Evolutionary conservation across 1,139 yeast species (phyloP).

Genomic region (Suhomyces guaymorum): DNA sequence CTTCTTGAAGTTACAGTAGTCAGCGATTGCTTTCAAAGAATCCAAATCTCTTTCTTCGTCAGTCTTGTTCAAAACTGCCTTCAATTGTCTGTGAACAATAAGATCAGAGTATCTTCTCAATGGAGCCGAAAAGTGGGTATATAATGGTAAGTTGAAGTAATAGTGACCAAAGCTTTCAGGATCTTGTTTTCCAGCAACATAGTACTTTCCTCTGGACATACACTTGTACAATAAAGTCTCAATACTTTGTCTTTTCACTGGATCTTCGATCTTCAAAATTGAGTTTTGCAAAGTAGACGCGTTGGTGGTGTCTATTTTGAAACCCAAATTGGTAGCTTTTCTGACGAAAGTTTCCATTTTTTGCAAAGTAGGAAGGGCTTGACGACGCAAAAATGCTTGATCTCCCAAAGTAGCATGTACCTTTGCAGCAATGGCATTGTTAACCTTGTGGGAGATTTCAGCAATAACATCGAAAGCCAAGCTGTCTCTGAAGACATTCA

Average conservation of each 20-base stretch:
- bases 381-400: constrained; percentile 81
- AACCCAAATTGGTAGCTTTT: constrained; percentile 65
- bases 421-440: constrained; percentile 82
- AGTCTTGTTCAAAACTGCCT: constrained; percentile 52
- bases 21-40: constrained; percentile 76
- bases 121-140: constrained; percentile 94
- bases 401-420: constrained; percentile 78
- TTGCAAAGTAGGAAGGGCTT: constrained; percentile 78
- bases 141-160: constrained; percentile 77
- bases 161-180: constrained; percentile 79
- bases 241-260: constrained; percentile 66
- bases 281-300: constrained; percentile 75
- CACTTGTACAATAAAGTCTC: constrained; percentile 82
- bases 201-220: constrained; percentile 82
- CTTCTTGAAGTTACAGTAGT: constrained; percentile 91
- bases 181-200: constrained; percentile 85
- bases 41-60: constrained; percentile 57
- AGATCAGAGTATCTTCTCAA: constrained; percentile 89
- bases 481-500: constrained; percentile 71
- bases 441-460: constrained; percentile 80
- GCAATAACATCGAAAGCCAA: constrained; percentile 61
- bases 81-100: constrained; percentile 89
- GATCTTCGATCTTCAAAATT: constrained; percentile 63
- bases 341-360: constrained; percentile 79
- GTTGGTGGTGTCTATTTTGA: constrained; percentile 71